Conservation (phyloP, 805 yeast species). For the Candida multigemmis region DNA sequence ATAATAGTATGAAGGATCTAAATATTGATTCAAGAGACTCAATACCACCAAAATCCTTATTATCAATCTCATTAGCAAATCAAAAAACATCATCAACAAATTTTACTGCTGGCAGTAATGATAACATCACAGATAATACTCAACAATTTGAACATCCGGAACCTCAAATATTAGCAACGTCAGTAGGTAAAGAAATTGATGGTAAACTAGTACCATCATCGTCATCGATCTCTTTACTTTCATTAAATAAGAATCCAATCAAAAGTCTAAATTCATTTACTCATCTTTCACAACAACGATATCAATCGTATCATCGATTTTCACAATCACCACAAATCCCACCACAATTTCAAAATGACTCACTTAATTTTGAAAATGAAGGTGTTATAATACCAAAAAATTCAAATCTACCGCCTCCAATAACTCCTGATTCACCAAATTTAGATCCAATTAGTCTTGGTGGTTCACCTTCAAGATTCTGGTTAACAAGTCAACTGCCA, state of each 20-base stretch:
- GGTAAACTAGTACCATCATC: conserved; percentile 35
- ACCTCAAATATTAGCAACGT: conserved; percentile 32
- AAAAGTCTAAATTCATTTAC: conserved; percentile 13
- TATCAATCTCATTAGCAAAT: conserved; percentile 8
- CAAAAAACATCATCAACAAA: conserved; percentile 3
- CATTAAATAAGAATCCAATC: conserved; percentile 14
- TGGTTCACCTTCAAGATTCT: conserved; percentile 48
- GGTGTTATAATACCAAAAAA: conserved; percentile 17
- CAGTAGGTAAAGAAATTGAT: conserved; percentile 31
- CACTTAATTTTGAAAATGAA: conserved; percentile 3
- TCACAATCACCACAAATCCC: conserved; percentile 12
- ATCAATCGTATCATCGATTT: conserved; percentile 26
- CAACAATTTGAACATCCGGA: conserved; percentile 37
- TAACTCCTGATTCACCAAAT: conserved; percentile 43
- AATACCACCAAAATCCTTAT: conserved; percentile 6
- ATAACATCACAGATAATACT: background rate
- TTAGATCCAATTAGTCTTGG: conserved; percentile 43
- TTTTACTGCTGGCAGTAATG: background rate
- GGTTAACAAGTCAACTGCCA: conserved; percentile 46
- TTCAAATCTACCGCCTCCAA: conserved; percentile 5
- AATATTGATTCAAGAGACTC: too few species aligned
- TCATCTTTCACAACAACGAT: conserved; percentile 19
- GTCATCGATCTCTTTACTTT: conserved; percentile 30
- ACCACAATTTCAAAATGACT: conserved; percentile 1
- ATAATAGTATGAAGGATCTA: too few species aligned